Evolutionary conservation across 2,329 filamentous ascomycete species (phyloP).

Genomic region (Aspergillus fumigatiaffinis): DNA sequence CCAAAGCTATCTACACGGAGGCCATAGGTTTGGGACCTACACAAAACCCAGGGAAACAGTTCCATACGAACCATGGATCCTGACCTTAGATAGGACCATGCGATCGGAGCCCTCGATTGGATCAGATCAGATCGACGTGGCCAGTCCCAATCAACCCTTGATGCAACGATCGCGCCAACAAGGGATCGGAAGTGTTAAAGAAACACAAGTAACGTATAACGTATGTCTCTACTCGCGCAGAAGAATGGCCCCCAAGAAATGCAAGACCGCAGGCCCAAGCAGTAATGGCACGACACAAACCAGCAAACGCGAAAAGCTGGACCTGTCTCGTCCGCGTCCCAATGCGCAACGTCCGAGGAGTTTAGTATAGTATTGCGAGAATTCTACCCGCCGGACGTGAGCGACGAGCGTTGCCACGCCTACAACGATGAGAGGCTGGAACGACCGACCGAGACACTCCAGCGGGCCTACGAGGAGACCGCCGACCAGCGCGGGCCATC

Average conservation of each 20-base stretch:
- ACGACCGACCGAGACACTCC: constrained; percentile 68
- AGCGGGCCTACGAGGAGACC: constrained; percentile 60
- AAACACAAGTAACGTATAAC: background rate
- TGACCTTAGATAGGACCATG: constrained; percentile 1
- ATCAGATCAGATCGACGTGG: constrained; percentile 1
- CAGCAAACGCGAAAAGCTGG: constrained; percentile 16
- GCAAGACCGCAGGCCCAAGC: constrained; percentile 16
- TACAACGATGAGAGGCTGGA: constrained; percentile 69
- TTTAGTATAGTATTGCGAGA: constrained; percentile 65
- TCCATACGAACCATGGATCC: background rate
- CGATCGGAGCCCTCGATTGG: background rate
- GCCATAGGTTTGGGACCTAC: background rate
- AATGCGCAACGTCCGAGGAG: constrained; percentile 39
- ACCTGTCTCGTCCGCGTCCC: constrained; percentile 24
- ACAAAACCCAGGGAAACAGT: background rate
- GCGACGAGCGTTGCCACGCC: constrained; percentile 67
- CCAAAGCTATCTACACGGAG: background rate
- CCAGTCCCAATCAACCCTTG: background rate
- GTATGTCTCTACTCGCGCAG: background rate
- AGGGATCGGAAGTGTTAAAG: background rate
- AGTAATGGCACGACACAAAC: constrained; percentile 3
- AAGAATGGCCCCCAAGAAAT: constrained; percentile 24
- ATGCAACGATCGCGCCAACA: background rate
- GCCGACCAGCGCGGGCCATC: constrained; percentile 49
- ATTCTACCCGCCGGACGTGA: constrained; percentile 85